Percentiles rank a stretch among this genome's conserved stretches.
These are phyloP conservation scores for Nigrospora osmanthi DNA, from an alignment of 2,329 filamentous ascomycete genomes.

Conservation along the genomic window DNA sequence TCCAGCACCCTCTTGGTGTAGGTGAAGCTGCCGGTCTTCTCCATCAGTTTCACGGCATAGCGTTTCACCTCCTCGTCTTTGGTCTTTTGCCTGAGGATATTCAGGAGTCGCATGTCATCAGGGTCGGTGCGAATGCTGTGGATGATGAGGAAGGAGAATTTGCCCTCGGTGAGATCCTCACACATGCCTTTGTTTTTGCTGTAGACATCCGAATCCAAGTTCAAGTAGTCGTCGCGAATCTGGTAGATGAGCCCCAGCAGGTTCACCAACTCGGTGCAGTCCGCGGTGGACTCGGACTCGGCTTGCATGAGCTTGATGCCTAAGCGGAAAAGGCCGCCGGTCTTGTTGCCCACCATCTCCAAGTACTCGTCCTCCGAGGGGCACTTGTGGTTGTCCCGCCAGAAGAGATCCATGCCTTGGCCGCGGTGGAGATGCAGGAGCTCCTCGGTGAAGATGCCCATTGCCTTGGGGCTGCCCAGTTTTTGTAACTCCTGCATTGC, in stretches of 20 bases:
- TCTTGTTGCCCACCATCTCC: slow-evolving; percentile 93
- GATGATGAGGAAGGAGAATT: slow-evolving; percentile 94
- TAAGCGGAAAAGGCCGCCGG: slow-evolving; percentile 76
- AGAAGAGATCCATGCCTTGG: slow-evolving; percentile 88
- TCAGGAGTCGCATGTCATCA: slow-evolving; percentile 71
- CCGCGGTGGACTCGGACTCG: slow-evolving; percentile 47
- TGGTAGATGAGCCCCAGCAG: slow-evolving; percentile 81
- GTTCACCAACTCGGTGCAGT: slow-evolving; percentile 80
- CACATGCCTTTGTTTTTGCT: slow-evolving; percentile 85
- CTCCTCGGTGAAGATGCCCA: slow-evolving; percentile 73
- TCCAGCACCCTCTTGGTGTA: slow-evolving; percentile 67
- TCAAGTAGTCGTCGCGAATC: slow-evolving; percentile 90
- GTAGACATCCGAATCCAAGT: slow-evolving; percentile 70
- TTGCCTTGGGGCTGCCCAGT: slow-evolving; percentile 58
- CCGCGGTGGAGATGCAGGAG: slow-evolving; percentile 77
- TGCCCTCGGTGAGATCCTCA: slow-evolving; percentile 93
- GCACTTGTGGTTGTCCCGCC: slow-evolving; percentile 77
- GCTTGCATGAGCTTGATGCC: slow-evolving; percentile 86
- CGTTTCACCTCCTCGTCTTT: slow-evolving; percentile 79
- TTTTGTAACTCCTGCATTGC: slow-evolving; percentile 68
- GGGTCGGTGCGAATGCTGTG: slow-evolving; percentile 79
- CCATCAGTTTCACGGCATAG: slow-evolving; percentile 89
- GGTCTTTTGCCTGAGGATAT: slow-evolving; percentile 87
- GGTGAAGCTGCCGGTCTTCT: slow-evolving; percentile 79
- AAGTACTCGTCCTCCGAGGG: slow-evolving; percentile 84